Percentiles rank a stretch among this genome's conserved stretches.
Conservation (phyloP, 1,284 basidiomycete genomes). For the Calocybe gambosa region DNA sequence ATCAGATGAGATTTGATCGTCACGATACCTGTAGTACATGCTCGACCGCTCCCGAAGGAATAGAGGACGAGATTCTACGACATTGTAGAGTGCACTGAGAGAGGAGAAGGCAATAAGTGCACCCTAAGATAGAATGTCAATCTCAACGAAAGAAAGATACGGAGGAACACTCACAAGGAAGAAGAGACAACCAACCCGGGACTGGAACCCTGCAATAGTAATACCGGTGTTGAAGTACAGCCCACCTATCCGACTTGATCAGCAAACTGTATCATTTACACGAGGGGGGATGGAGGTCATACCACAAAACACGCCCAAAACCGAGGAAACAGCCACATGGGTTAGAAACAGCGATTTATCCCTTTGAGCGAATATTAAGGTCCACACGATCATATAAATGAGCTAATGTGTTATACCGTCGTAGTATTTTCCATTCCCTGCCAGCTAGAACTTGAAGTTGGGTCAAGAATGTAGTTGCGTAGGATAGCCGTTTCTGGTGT, state of each 20-base stretch:
- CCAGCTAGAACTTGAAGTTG: slow-evolving; percentile 76
- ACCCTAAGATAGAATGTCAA: slow-evolving; percentile 39
- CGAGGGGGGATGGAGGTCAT: slow-evolving; percentile 15
- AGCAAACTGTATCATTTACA: neutral
- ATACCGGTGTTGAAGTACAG: slow-evolving; percentile 75
- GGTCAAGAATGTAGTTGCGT: slow-evolving; percentile 76
- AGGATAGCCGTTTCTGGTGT: slow-evolving; percentile 24
- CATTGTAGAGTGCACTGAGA: slow-evolving; percentile 81
- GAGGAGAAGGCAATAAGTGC: slow-evolving; percentile 84
- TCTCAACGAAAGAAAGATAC: neutral
- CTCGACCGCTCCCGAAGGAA: slow-evolving; percentile 85
- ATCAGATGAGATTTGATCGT: neutral
- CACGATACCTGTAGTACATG: slow-evolving; percentile 62
- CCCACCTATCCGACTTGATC: slow-evolving; percentile 45
- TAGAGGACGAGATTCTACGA: slow-evolving; percentile 73
- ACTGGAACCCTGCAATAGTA: slow-evolving; percentile 89
- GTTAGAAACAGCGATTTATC: slow-evolving; percentile 80
- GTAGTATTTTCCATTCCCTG: slow-evolving; percentile 78
- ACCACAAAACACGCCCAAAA: slow-evolving; percentile 81
- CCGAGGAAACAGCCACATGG: slow-evolving; percentile 61
- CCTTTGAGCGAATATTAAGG: slow-evolving; percentile 27
- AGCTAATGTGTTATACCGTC: slow-evolving; percentile 37
- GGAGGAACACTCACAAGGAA: slow-evolving; percentile 57
- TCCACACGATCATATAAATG: neutral
- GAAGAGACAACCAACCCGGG: slow-evolving; percentile 84